These are phyloP conservation scores for Stemphylium vesicarium DNA, from an alignment of 2,329 filamentous ascomycete genomes.

Conservation along the genomic window DNA sequence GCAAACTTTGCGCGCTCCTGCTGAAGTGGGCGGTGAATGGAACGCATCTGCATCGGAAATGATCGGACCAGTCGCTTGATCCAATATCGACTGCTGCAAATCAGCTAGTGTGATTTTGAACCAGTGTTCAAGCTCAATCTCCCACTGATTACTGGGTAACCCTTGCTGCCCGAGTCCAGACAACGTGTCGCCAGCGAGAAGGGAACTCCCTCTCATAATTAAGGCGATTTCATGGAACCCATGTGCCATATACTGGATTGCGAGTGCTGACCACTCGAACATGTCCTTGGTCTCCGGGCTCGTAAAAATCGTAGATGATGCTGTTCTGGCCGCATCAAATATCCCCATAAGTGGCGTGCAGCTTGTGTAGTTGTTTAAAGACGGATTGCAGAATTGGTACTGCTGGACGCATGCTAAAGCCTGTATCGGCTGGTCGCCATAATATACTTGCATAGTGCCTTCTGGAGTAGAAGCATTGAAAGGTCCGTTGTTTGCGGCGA, in stretches of 20 bases:
- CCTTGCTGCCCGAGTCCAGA: conserved; percentile 17
- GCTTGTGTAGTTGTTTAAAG: conserved; percentile 8
- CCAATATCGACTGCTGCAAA: conserved; percentile 32
- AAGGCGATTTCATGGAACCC: conserved; percentile 10
- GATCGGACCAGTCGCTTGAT: conserved; percentile 18
- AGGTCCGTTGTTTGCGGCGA: conserved; percentile 27
- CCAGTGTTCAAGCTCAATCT: conserved; percentile 43
- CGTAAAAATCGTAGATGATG: background rate
- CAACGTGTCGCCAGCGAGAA: conserved; percentile 19
- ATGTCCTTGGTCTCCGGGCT: conserved; percentile 5
- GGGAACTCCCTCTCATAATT: conserved; percentile 2
- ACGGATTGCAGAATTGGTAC: conserved; percentile 46
- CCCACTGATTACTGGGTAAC: conserved; percentile 46
- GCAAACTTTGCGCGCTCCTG: conserved; percentile 17
- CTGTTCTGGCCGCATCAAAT: conserved; percentile 8
- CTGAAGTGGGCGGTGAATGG: conserved; percentile 8
- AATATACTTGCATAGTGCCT: background rate
- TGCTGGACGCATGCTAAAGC: conserved; percentile 44
- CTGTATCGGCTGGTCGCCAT: conserved; percentile 24
- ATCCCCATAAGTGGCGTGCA: conserved; percentile 29
- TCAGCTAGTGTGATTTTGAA: conserved; percentile 35
- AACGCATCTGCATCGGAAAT: conserved; percentile 5
- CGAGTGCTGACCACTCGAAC: conserved; percentile 1
- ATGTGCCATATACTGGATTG: conserved; percentile 10
- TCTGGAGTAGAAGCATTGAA: background rate